Conservation (phyloP, 208 protist genomes). For the Strigomonas galati region DNA sequence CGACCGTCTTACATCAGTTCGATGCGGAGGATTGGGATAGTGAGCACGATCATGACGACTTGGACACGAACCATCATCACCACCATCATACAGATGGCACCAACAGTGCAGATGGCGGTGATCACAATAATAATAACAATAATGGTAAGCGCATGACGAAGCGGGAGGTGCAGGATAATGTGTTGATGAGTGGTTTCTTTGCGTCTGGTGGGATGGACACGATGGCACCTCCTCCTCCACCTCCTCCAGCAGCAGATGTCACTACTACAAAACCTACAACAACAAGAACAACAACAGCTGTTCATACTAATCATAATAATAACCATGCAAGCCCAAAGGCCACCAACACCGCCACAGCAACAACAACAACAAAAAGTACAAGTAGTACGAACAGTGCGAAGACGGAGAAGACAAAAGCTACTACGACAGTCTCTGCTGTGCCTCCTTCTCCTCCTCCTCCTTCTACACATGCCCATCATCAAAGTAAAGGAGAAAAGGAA, state of each 20-base stretch:
- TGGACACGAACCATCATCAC: neutral
- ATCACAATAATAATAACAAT: neutral
- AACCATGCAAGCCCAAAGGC: no score
- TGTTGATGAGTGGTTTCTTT: slow-evolving; percentile 16
- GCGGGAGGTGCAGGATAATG: slow-evolving; percentile 9
- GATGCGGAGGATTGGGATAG: neutral
- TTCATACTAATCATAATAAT: slow-evolving; percentile 1
- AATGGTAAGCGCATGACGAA: neutral
- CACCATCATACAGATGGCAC: neutral
- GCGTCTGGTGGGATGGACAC: neutral
- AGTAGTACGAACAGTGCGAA: neutral
- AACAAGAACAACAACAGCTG: neutral
- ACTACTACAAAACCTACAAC: neutral
- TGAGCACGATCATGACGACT: neutral
- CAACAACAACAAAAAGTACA: no score
- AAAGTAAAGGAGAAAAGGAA: no score
- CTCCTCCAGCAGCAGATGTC: no score
- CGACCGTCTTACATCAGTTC: neutral
- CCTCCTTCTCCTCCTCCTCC: neutral
- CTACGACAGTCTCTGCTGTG: neutral
- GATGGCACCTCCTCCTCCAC: no score
- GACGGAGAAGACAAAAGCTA: neutral
- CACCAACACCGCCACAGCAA: no score
- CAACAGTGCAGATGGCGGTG: neutral
- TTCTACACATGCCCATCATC: no score